Percentiles rank a stretch among this genome's conserved stretches.
phyloP scores from a whole-genome alignment of 495 filamentous ascomycete species.

The Astrothelium subdiscretum region DNA sequence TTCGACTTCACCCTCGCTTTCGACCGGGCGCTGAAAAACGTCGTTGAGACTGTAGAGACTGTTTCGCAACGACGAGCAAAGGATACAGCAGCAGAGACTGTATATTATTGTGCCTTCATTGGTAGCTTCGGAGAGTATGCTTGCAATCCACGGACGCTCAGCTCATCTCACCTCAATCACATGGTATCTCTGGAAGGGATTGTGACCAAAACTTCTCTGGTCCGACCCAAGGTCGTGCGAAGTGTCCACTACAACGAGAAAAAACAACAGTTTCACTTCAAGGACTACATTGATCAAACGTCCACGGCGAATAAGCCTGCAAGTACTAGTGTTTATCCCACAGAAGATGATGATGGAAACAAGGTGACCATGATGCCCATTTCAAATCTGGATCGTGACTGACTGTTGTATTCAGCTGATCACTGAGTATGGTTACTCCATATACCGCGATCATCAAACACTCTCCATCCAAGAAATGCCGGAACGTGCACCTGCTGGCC shows the following conservation, averaged over 20 bases:
- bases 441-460: constrained; percentile 92
- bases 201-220: constrained; percentile 89
- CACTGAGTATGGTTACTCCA: constrained; percentile 93
- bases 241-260: constrained; percentile 91
- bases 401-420: constrained; percentile 41
- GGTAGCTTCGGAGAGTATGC: constrained; percentile 91
- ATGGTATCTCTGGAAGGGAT: constrained; percentile 98
- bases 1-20: constrained; percentile 85
- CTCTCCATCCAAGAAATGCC: constrained; percentile 99
- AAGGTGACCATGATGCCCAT: constrained; percentile 31
- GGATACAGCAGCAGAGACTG: constrained; percentile 50
- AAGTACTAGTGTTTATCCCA: constrained; percentile 84
- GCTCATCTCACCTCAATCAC: constrained; percentile 77
- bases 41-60: constrained; percentile 69
- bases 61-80: constrained; percentile 51
- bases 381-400: background rate
- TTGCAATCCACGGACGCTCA: constrained; percentile 88
- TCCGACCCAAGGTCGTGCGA: constrained; percentile 91
- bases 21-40: constrained; percentile 76
- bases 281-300: constrained; percentile 89
- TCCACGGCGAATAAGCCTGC: constrained; percentile 83
- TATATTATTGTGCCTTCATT: constrained; percentile 90
- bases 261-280: constrained; percentile 68
- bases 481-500: constrained; percentile 87
- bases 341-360: constrained; percentile 78